Base-by-base conservation (phyloP, 1,139 yeast species). In the Debaryomycetaceae sp. region DNA sequence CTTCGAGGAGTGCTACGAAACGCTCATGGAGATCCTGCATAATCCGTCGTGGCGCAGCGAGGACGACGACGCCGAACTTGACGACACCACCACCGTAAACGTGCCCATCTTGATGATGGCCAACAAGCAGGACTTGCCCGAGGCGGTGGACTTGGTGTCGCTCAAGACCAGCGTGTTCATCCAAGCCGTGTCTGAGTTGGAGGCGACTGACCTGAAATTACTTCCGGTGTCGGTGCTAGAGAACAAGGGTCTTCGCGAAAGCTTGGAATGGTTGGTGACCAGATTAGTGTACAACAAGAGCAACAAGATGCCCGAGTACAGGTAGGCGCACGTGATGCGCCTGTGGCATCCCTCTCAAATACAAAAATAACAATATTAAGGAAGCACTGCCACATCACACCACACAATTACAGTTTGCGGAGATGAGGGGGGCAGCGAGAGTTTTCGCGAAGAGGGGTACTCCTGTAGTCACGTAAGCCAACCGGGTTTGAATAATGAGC, bases 51-150 rank as follows among this genome's bases (percentile, higher is more conserved):
- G 73, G 73, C 10, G 23, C 20, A 8, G 28, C 57, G 30, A 18
- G 18, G 30, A 30, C 16, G 25, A 20, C 9, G 82, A 78, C 34
- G 67, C 45, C 21, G 53, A 51, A 25, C 51, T 71, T 17, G 62
- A 71, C 12, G 83, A 77, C 15, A 45, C 42, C 30, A 49, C 44
- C 6, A 43, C 48, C 39, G 89, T 65, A 31, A 65, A 91, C 27
- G 82, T 88, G 10, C 98, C 97, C 1, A 77, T 91, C 6, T 63
- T 91, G 33, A 88, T 91, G 96, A 66, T 91, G 51, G 97, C 96
- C 7, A 91, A 91, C 56, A 91, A 91, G 55, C 96, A 88, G 61
- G 98, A 91, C 56, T 65, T 83, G 35, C 88, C 85, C 28, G 66
- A 66, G 32, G 73, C 72, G 14, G 88, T 81, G 32, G 83, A 86